These are phyloP conservation scores for Benincasa hispida DNA, from an alignment of 306 rosid genomes.

Conservation along the genomic window DNA sequence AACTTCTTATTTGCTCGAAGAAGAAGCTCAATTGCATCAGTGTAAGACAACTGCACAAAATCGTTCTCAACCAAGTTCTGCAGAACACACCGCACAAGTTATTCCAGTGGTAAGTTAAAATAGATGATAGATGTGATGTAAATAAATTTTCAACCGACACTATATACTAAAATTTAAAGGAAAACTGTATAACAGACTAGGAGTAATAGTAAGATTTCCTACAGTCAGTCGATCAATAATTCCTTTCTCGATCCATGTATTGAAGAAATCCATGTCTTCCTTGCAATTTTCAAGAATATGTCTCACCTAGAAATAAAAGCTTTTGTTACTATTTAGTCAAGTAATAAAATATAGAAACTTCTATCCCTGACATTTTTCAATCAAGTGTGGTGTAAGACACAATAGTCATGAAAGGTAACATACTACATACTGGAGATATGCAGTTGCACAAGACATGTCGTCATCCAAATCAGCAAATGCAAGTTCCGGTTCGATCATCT, in stretches of 20 bases:
- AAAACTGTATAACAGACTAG: slow-evolving; percentile 15
- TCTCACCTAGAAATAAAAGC: slow-evolving; percentile 44
- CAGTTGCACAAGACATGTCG: slow-evolving; percentile 97
- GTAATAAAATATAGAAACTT: not conserved
- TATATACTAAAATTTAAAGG: not conserved
- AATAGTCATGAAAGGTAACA: slow-evolving; percentile 33
- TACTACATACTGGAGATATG: slow-evolving; percentile 98
- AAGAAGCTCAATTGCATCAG: slow-evolving; percentile 79
- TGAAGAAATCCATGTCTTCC: slow-evolving; percentile 95
- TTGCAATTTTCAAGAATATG: slow-evolving; percentile 76
- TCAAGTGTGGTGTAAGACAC: not conserved
- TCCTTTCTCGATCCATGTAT: slow-evolving; percentile 91
- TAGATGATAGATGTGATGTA: not conserved
- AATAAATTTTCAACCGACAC: not conserved
- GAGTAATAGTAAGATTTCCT: slow-evolving; percentile 45
- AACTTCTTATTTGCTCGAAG: slow-evolving; percentile 69
- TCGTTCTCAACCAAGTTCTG: slow-evolving; percentile 72
- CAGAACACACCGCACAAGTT: slow-evolving; percentile 13
- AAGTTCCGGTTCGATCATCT: slow-evolving; percentile 99
- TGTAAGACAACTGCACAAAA: slow-evolving; percentile 73
- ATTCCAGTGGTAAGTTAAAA: not conserved
- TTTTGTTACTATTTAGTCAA: slow-evolving; percentile 6
- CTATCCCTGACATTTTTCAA: slow-evolving; percentile 9
- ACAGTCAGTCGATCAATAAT: slow-evolving; percentile 76
- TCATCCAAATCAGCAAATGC: slow-evolving; percentile 95